Base-by-base conservation (phyloP, 352 stramenopile species). In the Saprolegnia parasitica region DNA sequence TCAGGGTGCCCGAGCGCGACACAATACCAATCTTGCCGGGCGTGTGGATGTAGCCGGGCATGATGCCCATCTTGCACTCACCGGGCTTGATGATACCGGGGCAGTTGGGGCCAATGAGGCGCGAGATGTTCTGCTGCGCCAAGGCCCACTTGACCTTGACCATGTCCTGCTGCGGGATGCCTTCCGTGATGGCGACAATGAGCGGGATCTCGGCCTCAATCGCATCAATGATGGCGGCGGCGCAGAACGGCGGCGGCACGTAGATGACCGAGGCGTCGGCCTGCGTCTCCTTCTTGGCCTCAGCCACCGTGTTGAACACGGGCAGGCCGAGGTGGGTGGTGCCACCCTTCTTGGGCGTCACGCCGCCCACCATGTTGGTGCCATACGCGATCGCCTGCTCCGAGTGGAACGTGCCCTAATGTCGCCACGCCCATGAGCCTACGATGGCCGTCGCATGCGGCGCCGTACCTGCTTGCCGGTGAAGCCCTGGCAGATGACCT, bases 51-150 rank as follows among this genome's bases (percentile, higher is more conserved):
- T 99, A 98, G 61, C 97, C 98, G 64, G 98, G 98, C 97, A 99
- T 99, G 82, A 99, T 99, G 66, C 98, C 97, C 84, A 99, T 99
- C 82, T 99, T 99, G 79, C 96, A 99, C 84, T 99, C 98, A 55
- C 96, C 96, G 0, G 98, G 96, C 85, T 99, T 99, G 88, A 99
- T 99, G 76, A 99, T 99, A 72, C 98, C 98, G 39, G 98, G 98
- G 86, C 98, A 99, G 87, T 99, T 99, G 52, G 98, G 98, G 42
- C 98, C 98, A 74, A 99, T 99, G 39, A 99, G 86, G 50, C 98
- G 87, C 64, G 97, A 99, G 46, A 81, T 94, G 71, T 77, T 96
- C 76, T 99, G 96, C 64, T 89, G 84, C 64, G 87, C 84, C 66
- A 99, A 76, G 74, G 96, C 87, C 77, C 95, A 94, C 83, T 99